Conservation (phyloP, 805 yeast species). For the Saccharomycopsis sp. region DNA sequence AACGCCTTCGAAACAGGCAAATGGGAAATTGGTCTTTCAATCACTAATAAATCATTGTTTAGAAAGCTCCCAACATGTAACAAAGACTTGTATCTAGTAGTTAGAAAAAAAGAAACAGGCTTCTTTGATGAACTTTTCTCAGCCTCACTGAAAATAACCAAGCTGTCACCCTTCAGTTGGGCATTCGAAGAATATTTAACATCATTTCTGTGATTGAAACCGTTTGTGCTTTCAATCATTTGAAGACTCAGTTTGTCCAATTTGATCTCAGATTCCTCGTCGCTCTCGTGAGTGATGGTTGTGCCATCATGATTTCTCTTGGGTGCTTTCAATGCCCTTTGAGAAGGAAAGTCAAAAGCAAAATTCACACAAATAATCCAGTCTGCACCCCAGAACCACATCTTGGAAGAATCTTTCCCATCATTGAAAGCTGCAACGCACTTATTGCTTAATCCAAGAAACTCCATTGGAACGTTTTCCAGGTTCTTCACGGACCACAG, state of each 20-base stretch:
- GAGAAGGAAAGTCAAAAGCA: conserved; percentile 30
- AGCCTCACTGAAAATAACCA: too few species aligned
- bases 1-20: conserved; percentile 50
- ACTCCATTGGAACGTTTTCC: conserved; percentile 62
- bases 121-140: too few species aligned
- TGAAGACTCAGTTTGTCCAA: too few species aligned
- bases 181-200: too few species aligned
- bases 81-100: conserved; percentile 67
- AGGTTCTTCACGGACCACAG: conserved; percentile 75
- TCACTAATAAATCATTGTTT: conserved; percentile 51
- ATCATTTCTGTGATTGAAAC: too few species aligned
- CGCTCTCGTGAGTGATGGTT: too few species aligned
- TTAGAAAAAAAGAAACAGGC: conserved; percentile 52
- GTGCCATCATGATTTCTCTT: conserved; percentile 38
- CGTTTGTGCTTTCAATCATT: too few species aligned
- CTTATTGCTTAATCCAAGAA: conserved; percentile 49
- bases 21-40: conserved; percentile 65
- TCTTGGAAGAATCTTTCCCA: conserved; percentile 45
- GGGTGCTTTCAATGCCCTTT: conserved; percentile 21
- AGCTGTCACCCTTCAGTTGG: too few species aligned
- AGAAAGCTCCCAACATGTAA: conserved; percentile 51
- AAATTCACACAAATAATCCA: conserved; percentile 63
- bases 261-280: too few species aligned
- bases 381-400: conserved; percentile 80
- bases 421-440: conserved; percentile 48